These are phyloP conservation scores for Huiozyma naganishii DNA, from an alignment of 805 yeast genomes.

Conservation along the genomic window DNA sequence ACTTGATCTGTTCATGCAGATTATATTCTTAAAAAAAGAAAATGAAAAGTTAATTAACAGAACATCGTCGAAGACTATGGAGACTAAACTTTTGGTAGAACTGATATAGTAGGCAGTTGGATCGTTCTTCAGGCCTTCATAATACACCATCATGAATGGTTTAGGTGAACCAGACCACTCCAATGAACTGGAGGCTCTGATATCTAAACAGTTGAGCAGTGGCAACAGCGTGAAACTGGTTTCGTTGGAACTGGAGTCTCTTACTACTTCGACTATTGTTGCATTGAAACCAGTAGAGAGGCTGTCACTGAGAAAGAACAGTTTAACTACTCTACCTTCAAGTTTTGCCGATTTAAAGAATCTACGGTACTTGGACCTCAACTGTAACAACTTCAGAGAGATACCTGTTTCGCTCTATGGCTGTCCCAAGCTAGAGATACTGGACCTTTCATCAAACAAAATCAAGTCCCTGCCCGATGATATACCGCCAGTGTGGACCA, in stretches of 20 bases:
- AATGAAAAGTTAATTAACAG: too few relatives aligned
- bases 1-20: too few relatives aligned
- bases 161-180: too few relatives aligned
- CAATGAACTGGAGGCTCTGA: slow-evolving; percentile 17
- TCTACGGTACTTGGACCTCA: slow-evolving; percentile 54
- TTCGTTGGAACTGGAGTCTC: slow-evolving; percentile 29
- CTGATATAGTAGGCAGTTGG: too few relatives aligned
- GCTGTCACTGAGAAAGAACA: slow-evolving; percentile 45
- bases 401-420: slow-evolving; percentile 40
- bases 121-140: too few relatives aligned
- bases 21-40: too few relatives aligned
- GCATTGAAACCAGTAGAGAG: slow-evolving; percentile 34
- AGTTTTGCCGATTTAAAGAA: slow-evolving; percentile 34
- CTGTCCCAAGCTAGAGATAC: slow-evolving; percentile 41
- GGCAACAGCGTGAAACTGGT: slow-evolving; percentile 29
- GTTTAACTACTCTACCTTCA: slow-evolving; percentile 37
- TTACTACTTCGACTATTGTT: slow-evolving; percentile 32
- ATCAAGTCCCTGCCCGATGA: slow-evolving; percentile 39
- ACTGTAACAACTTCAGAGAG: slow-evolving; percentile 42
- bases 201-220: slow-evolving; percentile 44
- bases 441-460: slow-evolving; percentile 53
- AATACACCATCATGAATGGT: too few relatives aligned
- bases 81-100: too few relatives aligned
- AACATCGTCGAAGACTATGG: too few relatives aligned
- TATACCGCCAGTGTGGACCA: slow-evolving; percentile 29